Base-by-base conservation (phyloP, 1,284 basidiomycete species). In the Microbotryum scabiosae region DNA sequence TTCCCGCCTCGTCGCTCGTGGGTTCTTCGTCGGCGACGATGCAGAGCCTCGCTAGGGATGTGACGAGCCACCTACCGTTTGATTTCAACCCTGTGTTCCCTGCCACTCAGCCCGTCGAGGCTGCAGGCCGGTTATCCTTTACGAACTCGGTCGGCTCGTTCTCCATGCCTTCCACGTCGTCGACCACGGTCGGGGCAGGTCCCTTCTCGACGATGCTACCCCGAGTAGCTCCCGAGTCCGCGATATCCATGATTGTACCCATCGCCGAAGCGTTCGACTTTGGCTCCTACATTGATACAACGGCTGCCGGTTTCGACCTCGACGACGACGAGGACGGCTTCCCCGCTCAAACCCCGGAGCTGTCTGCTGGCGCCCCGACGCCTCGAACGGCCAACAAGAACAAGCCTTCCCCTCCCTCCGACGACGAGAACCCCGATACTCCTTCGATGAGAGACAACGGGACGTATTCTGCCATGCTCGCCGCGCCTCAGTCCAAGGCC, bases 261-360 rank as follows among this genome's bases (percentile, higher is more conserved):
- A 25, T 41, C 23, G 26, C 51, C 14, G 62, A 51, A 10, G 59
- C 56, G 20, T 58, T 62, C 64, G 60, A 65, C 45, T 64, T 63
- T 16, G 50, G 58, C 48, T 52, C 59, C n/a, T 66, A 48, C 51
- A 62, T 68, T 51, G 66, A 68, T 53, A 47, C 64, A 4, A 58
- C 62, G 0, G 64, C 62, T 0, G 66, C 64, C 3, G 66, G 66
- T 0, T 66, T 63, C 56, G 66, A 60, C 54, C 14, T 50, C 8
- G 57, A 62, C 23, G 61, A 57, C 25, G 36, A 41, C 2, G 36
- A 41, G 14, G 36, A 41, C 36, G 36, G 47, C 36, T 41, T 49
- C 3, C 23, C 21, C 14, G 51, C 32, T 32, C n/a, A 23, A 30
- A 52, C 51, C 9, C 51, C 51, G n/a, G 51, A 52, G 20, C 30